Conservation (phyloP, 2,329 filamentous ascomycete species). For the Nigrospora sphaerica region DNA sequence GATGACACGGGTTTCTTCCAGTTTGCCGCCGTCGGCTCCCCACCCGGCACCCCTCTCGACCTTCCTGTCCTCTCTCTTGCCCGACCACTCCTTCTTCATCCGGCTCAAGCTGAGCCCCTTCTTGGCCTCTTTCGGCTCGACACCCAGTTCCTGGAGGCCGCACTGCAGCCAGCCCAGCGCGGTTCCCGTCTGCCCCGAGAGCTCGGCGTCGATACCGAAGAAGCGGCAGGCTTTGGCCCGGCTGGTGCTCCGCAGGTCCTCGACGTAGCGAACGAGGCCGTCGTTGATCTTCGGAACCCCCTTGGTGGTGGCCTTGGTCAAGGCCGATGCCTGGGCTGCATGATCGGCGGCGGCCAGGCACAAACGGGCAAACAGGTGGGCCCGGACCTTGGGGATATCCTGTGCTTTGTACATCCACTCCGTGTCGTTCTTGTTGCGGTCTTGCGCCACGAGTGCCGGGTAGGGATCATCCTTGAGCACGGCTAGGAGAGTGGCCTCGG, state of each 20-base stretch:
- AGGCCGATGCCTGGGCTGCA: constrained; percentile 61
- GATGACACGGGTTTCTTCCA: constrained; percentile 79
- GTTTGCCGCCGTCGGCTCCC: constrained; percentile 76
- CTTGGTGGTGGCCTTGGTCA: constrained; percentile 33
- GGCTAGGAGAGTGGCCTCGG: constrained; percentile 83
- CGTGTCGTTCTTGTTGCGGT: constrained; percentile 72
- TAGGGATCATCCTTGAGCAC: constrained; percentile 95
- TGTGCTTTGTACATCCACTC: constrained; percentile 97
- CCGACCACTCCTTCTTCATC: constrained; percentile 61
- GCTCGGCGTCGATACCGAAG: constrained; percentile 82
- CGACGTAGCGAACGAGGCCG: constrained; percentile 63
- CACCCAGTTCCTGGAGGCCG: constrained; percentile 67
- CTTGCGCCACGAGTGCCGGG: constrained; percentile 71
- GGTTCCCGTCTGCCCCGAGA: constrained; percentile 72
- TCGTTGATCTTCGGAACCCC: constrained; percentile 50
- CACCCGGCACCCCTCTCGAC: constrained; percentile 67
- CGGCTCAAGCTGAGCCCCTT: constrained; percentile 43
- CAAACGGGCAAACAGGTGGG: constrained; percentile 78
- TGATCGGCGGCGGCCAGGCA: constrained; percentile 87
- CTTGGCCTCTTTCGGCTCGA: constrained; percentile 44
- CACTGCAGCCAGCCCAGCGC: constrained; percentile 83
- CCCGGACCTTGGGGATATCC: constrained; percentile 80
- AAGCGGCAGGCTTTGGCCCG: constrained; percentile 85
- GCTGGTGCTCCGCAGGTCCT: constrained; percentile 67
- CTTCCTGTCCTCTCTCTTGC: constrained; percentile 71